Evolutionary conservation across 2,329 filamentous ascomycete genomes (phyloP).

Genomic region (Dothideomycetidae sp.): DNA sequence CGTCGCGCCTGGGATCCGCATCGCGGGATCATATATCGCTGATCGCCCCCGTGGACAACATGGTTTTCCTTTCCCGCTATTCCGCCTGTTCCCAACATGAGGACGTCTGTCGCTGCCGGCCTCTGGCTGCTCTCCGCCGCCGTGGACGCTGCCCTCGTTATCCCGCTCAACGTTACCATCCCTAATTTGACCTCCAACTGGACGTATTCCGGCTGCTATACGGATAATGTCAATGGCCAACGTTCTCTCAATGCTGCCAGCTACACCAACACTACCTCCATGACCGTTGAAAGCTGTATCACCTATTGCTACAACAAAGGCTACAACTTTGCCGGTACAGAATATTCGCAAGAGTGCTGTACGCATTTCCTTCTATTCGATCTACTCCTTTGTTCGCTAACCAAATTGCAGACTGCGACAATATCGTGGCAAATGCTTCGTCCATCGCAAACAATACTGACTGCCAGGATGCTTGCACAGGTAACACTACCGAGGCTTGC

Average conservation of each 20-base stretch:
- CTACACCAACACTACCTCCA: neutral
- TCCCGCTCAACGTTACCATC: neutral
- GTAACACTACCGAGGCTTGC: slow-evolving; percentile 17
- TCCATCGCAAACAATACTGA: neutral
- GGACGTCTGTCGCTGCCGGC: neutral
- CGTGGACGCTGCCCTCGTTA: neutral
- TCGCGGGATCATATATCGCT: neutral
- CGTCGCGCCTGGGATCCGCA: too few relatives aligned
- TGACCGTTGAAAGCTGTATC: neutral
- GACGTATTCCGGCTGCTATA: neutral
- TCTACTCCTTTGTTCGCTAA: too few relatives aligned
- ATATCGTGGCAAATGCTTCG: neutral
- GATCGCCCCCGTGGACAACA: neutral
- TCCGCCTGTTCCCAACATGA: neutral
- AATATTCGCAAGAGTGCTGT: slow-evolving; percentile 8
- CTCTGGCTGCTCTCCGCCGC: neutral
- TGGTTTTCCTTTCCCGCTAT: neutral
- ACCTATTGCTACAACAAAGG: neutral
- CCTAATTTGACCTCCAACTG: neutral
- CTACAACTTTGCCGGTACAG: slow-evolving; percentile 16
- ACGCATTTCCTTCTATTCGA: too few relatives aligned
- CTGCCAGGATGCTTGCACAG: slow-evolving; percentile 18
- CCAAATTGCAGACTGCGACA: neutral
- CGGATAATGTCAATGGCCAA: neutral
- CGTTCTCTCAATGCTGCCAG: neutral